A percentile compares a stretch with the other conserved stretches of the same genome.
Evolutionary conservation across 495 filamentous ascomycete species (phyloP).

Genomic region (Physcia stellaris): DNA sequence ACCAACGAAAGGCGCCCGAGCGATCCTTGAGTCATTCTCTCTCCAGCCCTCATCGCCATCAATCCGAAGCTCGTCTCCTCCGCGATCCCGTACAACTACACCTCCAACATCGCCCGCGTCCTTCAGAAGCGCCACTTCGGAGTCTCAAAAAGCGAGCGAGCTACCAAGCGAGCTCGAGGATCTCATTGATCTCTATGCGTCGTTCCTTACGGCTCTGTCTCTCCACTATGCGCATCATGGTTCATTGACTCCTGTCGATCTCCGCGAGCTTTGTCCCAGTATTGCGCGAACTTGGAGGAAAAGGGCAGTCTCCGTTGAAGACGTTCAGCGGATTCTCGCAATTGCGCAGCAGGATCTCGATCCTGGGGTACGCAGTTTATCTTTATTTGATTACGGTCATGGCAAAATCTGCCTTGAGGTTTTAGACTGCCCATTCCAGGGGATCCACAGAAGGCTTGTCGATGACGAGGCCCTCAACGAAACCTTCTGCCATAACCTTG

Average conservation of each 20-base stretch:
- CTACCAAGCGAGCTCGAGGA: conserved; percentile 14
- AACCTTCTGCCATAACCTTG: conserved; percentile 36
- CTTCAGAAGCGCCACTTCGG: background rate
- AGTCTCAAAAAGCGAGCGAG: background rate
- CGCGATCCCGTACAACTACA: background rate
- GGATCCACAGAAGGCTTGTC: conserved; percentile 32
- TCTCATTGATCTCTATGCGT: conserved; percentile 16
- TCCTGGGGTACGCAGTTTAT: conserved; percentile 20
- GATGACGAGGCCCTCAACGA: conserved; percentile 42
- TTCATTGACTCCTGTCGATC: conserved; percentile 40
- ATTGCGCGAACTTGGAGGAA: conserved; percentile 48
- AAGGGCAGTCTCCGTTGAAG: conserved; percentile 40
- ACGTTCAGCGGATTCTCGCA: conserved; percentile 43
- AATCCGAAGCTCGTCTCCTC: background rate
- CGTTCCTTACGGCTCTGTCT: conserved; percentile 34
- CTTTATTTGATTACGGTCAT: conserved; percentile 45
- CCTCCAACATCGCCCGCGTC: conserved; percentile 9
- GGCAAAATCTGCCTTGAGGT: conserved; percentile 35
- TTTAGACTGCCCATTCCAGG: conserved; percentile 21
- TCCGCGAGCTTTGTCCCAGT: conserved; percentile 38
- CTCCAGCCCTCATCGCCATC: conserved; percentile 8
- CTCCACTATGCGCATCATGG: conserved; percentile 54
- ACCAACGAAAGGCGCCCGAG: conserved; percentile 14
- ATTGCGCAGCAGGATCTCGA: conserved; percentile 22
- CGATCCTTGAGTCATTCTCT: conserved; percentile 11